A percentile compares a stretch with the other conserved stretches of the same genome.
Conservation (phyloP, 768 basidiomycete species). For the Suillus paluster region DNA sequence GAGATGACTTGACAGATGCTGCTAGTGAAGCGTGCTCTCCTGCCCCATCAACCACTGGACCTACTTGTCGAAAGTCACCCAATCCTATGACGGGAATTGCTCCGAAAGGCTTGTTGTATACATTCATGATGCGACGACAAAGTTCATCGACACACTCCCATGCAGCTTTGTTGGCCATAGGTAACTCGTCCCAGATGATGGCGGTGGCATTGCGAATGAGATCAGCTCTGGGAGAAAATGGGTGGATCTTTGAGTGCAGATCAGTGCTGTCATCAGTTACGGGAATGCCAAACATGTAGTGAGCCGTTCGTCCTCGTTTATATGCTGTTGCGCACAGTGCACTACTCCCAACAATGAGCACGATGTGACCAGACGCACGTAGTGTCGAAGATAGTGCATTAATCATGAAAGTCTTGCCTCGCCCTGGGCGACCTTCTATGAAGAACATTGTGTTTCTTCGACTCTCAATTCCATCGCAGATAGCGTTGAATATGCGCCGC, state of each 20-base stretch:
- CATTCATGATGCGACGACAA: constrained; percentile 32
- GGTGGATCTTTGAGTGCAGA: constrained; percentile 36
- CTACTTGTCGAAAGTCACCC: constrained; percentile 47
- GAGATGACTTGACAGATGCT: constrained; percentile 42
- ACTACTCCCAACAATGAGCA: constrained; percentile 35
- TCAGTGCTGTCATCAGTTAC: constrained; percentile 37
- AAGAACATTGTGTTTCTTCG: constrained; percentile 24
- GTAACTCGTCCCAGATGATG: constrained; percentile 52
- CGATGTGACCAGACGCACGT: constrained; percentile 31
- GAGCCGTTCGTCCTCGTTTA: constrained; percentile 41
- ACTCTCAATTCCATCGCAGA: too few species aligned
- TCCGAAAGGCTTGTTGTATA: too few species aligned
- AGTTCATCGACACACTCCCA: constrained; percentile 42
- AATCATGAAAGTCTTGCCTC: constrained; percentile 45
- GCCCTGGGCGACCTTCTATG: constrained; percentile 45
- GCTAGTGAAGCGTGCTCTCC: constrained; percentile 31
- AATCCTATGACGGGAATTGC: constrained; percentile 40
- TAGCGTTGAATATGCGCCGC: too few species aligned
- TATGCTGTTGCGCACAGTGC: constrained; percentile 48
- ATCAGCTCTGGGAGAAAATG: constrained; percentile 31
- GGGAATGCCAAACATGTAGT: constrained; percentile 42
- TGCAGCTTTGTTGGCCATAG: constrained; percentile 44
- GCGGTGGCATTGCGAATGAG: constrained; percentile 40
- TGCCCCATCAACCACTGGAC: constrained; percentile 40
- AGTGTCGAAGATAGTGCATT: constrained; percentile 39